A percentile compares a stretch with the other conserved stretches of the same genome.
phyloP scores from a whole-genome alignment of 192 early-diverging fungal species.

The Diversispora epigaea region DNA sequence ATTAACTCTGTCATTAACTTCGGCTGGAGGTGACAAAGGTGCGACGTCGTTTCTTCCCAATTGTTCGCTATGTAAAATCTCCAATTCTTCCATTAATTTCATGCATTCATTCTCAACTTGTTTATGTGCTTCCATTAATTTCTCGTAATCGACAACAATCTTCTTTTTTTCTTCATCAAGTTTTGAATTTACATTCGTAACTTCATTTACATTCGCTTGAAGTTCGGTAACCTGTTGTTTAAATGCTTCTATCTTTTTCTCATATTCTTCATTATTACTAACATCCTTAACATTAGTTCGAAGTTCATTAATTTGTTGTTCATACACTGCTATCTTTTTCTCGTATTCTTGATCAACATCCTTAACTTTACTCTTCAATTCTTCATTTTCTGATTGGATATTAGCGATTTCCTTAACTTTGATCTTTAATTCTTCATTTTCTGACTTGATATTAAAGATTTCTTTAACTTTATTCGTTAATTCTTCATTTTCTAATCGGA shows the following conservation, averaged over 20 bases:
- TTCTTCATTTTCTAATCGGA: neutral
- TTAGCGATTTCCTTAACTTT: constrained; percentile 41
- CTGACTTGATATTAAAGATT: constrained; percentile 32
- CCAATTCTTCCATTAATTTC: constrained; percentile 75
- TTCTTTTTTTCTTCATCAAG: constrained; percentile 53
- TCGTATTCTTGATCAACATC: constrained; percentile 26
- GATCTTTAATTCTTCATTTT: constrained; percentile 49
- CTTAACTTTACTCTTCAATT: neutral
- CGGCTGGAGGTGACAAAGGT: neutral
- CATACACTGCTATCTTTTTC: constrained; percentile 37
- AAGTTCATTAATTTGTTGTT: constrained; percentile 45
- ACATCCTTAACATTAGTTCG: constrained; percentile 50
- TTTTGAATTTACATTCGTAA: constrained; percentile 52
- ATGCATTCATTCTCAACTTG: constrained; percentile 72
- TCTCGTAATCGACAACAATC: constrained; percentile 50
- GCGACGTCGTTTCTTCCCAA: constrained; percentile 33
- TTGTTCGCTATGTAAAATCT: constrained; percentile 63
- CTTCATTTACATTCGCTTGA: constrained; percentile 49
- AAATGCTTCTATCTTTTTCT: constrained; percentile 35
- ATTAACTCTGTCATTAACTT: neutral
- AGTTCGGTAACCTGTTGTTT: constrained; percentile 46
- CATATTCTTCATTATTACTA: constrained; percentile 36
- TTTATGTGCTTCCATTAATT: constrained; percentile 59
- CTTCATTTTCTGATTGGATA: constrained; percentile 11
- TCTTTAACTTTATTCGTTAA: neutral